Conservation (phyloP, 495 filamentous ascomycete species). For the Penicillium riverlandense region DNA sequence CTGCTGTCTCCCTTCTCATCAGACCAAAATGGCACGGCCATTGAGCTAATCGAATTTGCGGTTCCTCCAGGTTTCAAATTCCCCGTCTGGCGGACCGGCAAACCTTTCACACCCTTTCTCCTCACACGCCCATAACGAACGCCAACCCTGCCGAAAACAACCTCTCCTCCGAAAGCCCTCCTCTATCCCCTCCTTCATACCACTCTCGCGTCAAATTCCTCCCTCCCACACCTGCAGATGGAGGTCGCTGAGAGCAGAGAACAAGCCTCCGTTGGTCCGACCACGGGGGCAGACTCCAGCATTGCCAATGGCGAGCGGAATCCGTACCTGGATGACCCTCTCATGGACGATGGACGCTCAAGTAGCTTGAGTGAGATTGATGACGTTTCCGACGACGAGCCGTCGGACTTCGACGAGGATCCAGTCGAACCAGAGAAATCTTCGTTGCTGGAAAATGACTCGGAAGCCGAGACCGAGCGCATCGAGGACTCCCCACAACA, state of each 20-base stretch:
- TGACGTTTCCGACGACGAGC: constrained; percentile 59
- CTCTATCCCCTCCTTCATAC: background rate
- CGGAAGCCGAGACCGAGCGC: constrained; percentile 96
- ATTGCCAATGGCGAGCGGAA: constrained; percentile 34
- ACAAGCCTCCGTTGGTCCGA: constrained; percentile 25
- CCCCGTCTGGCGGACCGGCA: constrained; percentile 8
- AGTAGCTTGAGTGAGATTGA: constrained; percentile 91
- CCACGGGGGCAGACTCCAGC: constrained; percentile 25
- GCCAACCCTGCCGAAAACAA: constrained; percentile 10
- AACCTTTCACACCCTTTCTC: constrained; percentile 14
- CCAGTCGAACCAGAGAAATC: constrained; percentile 30
- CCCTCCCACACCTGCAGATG: constrained; percentile 17
- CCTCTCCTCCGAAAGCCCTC: constrained; percentile 3
- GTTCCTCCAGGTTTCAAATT: constrained; percentile 9
- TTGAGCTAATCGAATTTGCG: constrained; percentile 17
- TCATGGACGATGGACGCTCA: constrained; percentile 43
- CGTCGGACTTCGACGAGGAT: constrained; percentile 45
- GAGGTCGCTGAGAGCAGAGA: constrained; percentile 38
- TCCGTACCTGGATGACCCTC: constrained; percentile 28
- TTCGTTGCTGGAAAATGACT: constrained; percentile 57
- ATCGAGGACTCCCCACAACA: constrained; percentile 88
- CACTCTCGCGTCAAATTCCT: background rate
- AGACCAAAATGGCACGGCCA: constrained; percentile 15
- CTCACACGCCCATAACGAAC: constrained; percentile 10
- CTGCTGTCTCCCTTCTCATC: background rate